A percentile compares a stretch with the other conserved stretches of the same genome.
These are phyloP conservation scores for Solanum chaucha DNA, from an alignment of 257 asterid genomes.

Conservation along the genomic window DNA sequence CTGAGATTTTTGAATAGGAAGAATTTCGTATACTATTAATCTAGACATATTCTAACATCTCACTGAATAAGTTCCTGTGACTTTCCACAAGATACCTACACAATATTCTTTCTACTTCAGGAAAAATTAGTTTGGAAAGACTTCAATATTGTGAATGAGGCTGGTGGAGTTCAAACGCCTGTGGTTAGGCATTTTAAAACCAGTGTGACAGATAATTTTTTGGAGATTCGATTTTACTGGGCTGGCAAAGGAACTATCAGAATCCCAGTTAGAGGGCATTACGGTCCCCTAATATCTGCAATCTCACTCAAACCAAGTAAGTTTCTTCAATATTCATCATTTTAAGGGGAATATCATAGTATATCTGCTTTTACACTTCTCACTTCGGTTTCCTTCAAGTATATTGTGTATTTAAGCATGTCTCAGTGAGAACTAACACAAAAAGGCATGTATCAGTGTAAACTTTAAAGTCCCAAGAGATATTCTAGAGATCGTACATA, in stretches of 20 bases:
- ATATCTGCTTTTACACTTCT: neutral
- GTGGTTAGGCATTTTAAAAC: slow-evolving; percentile 36
- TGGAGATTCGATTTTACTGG: slow-evolving; percentile 81
- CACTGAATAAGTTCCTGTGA: neutral
- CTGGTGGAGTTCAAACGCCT: slow-evolving; percentile 54
- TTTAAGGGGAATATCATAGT: neutral
- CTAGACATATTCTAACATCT: neutral
- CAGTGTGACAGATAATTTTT: slow-evolving; percentile 40
- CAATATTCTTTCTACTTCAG: slow-evolving; percentile 20
- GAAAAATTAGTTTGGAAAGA: slow-evolving; percentile 46
- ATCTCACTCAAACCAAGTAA: slow-evolving; percentile 70
- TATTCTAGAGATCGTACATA: neutral
- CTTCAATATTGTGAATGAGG: slow-evolving; percentile 64
- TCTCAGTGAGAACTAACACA: neutral
- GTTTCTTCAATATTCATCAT: slow-evolving; percentile 2
- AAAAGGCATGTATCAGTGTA: neutral
- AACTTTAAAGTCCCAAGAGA: neutral
- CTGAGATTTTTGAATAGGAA: neutral
- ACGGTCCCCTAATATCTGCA: slow-evolving; percentile 83
- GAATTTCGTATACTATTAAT: neutral
- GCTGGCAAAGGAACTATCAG: slow-evolving; percentile 77
- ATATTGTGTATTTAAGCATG: neutral
- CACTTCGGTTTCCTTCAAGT: neutral
- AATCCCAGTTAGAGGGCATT: slow-evolving; percentile 65
- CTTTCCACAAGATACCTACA: neutral